Conservation (phyloP, 768 basidiomycete genomes). For the Rhizopogon vinicolor region DNA sequence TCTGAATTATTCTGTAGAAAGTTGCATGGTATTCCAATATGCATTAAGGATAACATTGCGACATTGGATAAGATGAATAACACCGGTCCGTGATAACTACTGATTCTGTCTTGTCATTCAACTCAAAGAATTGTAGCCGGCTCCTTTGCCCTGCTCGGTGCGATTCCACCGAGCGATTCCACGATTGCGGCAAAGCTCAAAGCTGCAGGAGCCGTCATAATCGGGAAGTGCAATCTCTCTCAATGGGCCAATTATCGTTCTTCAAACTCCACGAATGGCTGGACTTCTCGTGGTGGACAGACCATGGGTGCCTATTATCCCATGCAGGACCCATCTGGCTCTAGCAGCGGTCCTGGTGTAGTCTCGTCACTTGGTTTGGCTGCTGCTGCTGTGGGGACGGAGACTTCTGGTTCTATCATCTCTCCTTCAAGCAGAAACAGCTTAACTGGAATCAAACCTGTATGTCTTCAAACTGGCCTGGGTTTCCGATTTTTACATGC, state of each 20-base stretch:
- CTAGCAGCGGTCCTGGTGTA: constrained; percentile 49
- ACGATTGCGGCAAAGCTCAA: not conserved
- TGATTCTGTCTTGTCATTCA: not conserved
- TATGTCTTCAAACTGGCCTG: not conserved
- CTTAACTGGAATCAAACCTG: constrained; percentile 51
- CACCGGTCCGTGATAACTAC: not conserved
- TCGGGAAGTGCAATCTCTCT: constrained; percentile 47
- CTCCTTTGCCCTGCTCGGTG: not conserved
- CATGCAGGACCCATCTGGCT: constrained; percentile 45
- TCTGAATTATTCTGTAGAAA: not conserved
- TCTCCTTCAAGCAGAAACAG: constrained; percentile 47
- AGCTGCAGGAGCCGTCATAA: not conserved
- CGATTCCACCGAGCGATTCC: constrained; percentile 1
- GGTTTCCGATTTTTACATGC: not conserved
- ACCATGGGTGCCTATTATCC: constrained; percentile 41
- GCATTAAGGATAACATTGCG: not conserved
- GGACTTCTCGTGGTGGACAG: constrained; percentile 47
- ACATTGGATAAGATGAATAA: constrained; percentile 1
- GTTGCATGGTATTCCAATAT: not conserved
- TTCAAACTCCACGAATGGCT: constrained; percentile 35
- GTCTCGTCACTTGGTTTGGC: constrained; percentile 43
- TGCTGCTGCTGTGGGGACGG: constrained; percentile 38
- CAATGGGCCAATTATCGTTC: constrained; percentile 45
- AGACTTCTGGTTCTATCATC: constrained; percentile 47
- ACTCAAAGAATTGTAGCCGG: not conserved